These are phyloP conservation scores for Fragaria ananassa DNA, from an alignment of 306 rosid species.

Conservation along the genomic window DNA sequence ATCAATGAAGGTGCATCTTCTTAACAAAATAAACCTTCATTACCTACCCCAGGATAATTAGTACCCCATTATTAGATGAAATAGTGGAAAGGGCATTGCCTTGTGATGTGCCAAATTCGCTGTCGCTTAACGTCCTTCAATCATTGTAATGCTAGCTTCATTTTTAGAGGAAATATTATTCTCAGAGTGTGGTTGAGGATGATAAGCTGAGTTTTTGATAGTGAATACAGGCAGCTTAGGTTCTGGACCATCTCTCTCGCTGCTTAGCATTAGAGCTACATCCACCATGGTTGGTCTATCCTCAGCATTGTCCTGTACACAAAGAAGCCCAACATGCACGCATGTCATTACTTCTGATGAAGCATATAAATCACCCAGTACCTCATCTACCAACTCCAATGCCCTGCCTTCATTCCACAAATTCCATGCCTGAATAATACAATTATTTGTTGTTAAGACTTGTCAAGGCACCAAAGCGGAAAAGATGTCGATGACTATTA, in stretches of 20 bases:
- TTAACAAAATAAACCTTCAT: not conserved
- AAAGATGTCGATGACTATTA: no score
- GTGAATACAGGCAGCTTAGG: constrained; percentile 27
- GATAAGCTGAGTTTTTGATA: not conserved
- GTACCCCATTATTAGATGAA: no score
- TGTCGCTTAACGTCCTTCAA: not conserved
- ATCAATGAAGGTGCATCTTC: not conserved
- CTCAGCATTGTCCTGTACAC: constrained; percentile 22
- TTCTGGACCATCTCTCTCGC: constrained; percentile 14
- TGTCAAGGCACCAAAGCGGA: no score
- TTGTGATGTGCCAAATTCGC: not conserved
- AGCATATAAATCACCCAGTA: not conserved
- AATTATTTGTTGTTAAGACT: no score
- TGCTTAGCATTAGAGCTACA: constrained; percentile 17
- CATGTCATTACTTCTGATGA: constrained; percentile 15
- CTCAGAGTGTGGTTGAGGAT: not conserved
- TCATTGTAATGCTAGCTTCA: not conserved
- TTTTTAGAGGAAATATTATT: not conserved
- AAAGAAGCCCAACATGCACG: constrained; percentile 29
- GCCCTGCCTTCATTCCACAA: constrained; percentile 23
- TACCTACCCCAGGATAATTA: not conserved
- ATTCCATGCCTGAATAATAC: constrained; percentile 22
- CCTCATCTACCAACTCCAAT: constrained; percentile 22
- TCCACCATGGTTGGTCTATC: constrained; percentile 30
- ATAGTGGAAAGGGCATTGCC: not conserved